Conservation (phyloP, 2,329 filamentous ascomycete genomes). For the Emericellopsis cladophorae region DNA sequence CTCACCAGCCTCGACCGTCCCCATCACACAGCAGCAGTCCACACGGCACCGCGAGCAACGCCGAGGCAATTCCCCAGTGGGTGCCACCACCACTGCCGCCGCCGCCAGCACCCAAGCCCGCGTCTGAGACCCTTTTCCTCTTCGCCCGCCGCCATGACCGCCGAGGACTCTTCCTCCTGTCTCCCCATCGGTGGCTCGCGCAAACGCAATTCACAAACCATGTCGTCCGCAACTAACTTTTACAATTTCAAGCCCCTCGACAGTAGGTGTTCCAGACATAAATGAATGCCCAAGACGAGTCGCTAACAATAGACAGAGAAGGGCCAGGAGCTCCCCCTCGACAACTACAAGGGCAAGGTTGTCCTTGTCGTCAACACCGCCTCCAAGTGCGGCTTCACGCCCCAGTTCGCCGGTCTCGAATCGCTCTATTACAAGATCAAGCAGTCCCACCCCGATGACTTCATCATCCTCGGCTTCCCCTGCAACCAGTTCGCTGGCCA, state of each 20-base stretch:
- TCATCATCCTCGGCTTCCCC: constrained; percentile 86
- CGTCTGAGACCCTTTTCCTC: background rate
- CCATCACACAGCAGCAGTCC: no score
- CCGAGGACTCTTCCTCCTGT: background rate
- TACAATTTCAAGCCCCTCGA: constrained; percentile 78
- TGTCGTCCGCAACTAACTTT: constrained; percentile 38
- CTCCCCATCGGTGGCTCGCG: background rate
- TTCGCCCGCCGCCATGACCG: background rate
- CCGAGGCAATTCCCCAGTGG: background rate
- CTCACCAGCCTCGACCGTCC: no score
- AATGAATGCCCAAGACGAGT: no score
- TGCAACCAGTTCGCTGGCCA: constrained; percentile 96
- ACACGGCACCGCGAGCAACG: no score
- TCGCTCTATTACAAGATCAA: constrained; percentile 72
- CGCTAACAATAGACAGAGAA: constrained; percentile 18
- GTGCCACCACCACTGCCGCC: background rate
- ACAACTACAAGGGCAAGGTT: constrained; percentile 76
- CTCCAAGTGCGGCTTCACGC: constrained; percentile 97
- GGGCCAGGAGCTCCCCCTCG: constrained; percentile 58
- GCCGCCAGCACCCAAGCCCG: background rate
- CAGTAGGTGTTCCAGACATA: constrained; percentile 39
- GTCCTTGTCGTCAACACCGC: constrained; percentile 95
- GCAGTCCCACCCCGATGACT: constrained; percentile 57
- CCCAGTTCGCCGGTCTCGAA: constrained; percentile 86
- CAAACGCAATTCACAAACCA: constrained; percentile 6